Evolutionary conservation across 2,329 filamentous ascomycete species (phyloP).

Genomic region (Alternaria rosae): DNA sequence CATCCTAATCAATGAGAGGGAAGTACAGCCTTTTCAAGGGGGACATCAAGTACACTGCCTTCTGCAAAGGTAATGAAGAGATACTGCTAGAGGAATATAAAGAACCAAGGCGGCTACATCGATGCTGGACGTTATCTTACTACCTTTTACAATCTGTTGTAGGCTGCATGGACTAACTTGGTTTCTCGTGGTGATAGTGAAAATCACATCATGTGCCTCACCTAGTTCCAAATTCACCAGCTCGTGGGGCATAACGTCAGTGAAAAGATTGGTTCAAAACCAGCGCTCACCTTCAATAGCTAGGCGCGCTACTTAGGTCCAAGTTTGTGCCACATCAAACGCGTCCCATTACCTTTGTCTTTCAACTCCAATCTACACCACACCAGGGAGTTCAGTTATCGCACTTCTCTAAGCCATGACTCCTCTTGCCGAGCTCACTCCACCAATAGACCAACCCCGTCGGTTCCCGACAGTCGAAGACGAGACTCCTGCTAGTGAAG

Average conservation of each 20-base stretch:
- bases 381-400: not conserved
- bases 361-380: not conserved
- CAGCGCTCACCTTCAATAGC: not conserved
- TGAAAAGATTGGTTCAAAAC: not conserved
- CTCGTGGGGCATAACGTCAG: not conserved
- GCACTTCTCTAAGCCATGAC: not conserved
- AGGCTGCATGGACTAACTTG: too few relatives aligned
- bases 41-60: too few relatives aligned
- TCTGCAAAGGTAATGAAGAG: too few relatives aligned
- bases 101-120: too few relatives aligned
- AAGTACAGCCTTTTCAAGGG: too few relatives aligned
- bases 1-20: too few relatives aligned
- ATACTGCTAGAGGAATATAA: too few relatives aligned
- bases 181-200: too few relatives aligned
- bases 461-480: not conserved
- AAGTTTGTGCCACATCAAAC: not conserved
- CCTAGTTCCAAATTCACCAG: not conserved
- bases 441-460: accelerated
- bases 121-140: too few relatives aligned
- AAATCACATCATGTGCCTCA: too few relatives aligned
- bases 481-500: not conserved
- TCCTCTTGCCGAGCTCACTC: not conserved
- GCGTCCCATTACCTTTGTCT: not conserved
- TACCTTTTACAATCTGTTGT: too few relatives aligned
- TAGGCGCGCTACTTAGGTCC: not conserved